phyloP scores from a whole-genome alignment of 768 basidiomycete species.

The Coprinopsis sp. region DNA sequence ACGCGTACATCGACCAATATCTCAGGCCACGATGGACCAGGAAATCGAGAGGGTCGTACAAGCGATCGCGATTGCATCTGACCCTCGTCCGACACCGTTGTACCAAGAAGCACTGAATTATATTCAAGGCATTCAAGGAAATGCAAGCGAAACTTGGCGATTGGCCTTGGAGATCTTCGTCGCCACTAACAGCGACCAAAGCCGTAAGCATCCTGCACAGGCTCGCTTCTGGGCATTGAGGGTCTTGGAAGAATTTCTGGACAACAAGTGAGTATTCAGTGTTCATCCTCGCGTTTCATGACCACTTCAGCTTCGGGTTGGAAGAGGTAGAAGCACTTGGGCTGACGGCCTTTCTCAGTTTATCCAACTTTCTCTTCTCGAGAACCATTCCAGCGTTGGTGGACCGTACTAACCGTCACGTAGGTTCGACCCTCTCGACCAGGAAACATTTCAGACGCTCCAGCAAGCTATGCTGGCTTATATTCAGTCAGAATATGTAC shows the following conservation, averaged over 20 bases:
- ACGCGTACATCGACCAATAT: conserved; percentile 13
- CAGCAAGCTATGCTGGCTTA: conserved; percentile 78
- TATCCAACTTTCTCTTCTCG: not conserved
- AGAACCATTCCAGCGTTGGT: not conserved
- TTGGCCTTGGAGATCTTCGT: conserved; percentile 74
- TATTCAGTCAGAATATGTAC: conserved; percentile 84
- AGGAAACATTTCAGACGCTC: conserved; percentile 63
- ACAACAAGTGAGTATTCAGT: conserved; percentile 64
- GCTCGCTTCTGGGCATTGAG: conserved; percentile 78
- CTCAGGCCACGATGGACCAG: conserved; percentile 52
- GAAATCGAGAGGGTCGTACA: conserved; percentile 74
- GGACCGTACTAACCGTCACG: conserved; percentile 10
- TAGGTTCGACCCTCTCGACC: conserved; percentile 65
- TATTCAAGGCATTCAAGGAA: conserved; percentile 71
- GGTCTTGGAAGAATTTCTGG: conserved; percentile 77
- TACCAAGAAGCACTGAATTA: conserved; percentile 88
- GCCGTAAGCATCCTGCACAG: conserved; percentile 63
- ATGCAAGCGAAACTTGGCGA: conserved; percentile 73
- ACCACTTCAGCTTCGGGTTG: not conserved
- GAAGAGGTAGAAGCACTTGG: conserved; percentile 1
- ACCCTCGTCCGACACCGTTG: conserved; percentile 63
- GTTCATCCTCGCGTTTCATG: not conserved
- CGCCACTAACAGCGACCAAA: conserved; percentile 53
- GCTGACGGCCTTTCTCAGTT: conserved; percentile 6
- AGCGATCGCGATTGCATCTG: conserved; percentile 85